Conservation (phyloP, 805 yeast genomes). For the Candida boleticola region DNA sequence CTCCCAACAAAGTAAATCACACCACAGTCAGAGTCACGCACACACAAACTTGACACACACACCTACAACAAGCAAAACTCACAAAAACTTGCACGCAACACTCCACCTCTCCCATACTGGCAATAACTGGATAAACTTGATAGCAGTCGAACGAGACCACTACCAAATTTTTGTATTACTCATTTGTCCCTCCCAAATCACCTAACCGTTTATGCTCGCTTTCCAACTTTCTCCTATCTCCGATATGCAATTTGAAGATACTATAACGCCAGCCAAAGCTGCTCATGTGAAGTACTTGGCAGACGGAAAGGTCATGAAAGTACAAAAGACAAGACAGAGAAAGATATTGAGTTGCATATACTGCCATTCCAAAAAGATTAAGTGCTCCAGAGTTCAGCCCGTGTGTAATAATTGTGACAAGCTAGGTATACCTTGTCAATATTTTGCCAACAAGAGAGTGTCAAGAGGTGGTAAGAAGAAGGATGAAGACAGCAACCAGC, state of each 20-base stretch:
- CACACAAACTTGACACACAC: too few species aligned
- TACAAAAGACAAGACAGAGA: constrained; percentile 60
- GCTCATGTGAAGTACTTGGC: constrained; percentile 31
- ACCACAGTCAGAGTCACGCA: too few species aligned
- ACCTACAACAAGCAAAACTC: too few species aligned
- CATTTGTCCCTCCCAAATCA: too few species aligned
- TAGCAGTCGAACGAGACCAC: too few species aligned
- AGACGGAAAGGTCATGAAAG: constrained; percentile 55
- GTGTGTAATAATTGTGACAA: constrained; percentile 54
- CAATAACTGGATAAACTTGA: too few species aligned
- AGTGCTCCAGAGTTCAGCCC: constrained; percentile 60
- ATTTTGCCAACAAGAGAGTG: constrained; percentile 57
- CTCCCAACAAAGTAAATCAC: too few species aligned
- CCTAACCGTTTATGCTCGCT: too few species aligned
- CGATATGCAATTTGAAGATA: background rate
- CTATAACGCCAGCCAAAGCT: background rate
- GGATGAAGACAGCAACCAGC: constrained; percentile 2
- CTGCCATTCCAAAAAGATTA: constrained; percentile 61
- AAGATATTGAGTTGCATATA: constrained; percentile 55
- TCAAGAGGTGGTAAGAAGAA: constrained; percentile 40
- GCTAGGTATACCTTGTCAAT: constrained; percentile 47
- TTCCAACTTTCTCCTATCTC: too few species aligned
- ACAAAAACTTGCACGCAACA: too few species aligned
- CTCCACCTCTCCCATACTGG: too few species aligned
- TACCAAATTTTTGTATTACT: too few species aligned